Percentiles rank a stretch among this genome's conserved stretches.
phyloP scores from a whole-genome alignment of 1,284 basidiomycete genomes.

The Inonotus hispidus region DNA sequence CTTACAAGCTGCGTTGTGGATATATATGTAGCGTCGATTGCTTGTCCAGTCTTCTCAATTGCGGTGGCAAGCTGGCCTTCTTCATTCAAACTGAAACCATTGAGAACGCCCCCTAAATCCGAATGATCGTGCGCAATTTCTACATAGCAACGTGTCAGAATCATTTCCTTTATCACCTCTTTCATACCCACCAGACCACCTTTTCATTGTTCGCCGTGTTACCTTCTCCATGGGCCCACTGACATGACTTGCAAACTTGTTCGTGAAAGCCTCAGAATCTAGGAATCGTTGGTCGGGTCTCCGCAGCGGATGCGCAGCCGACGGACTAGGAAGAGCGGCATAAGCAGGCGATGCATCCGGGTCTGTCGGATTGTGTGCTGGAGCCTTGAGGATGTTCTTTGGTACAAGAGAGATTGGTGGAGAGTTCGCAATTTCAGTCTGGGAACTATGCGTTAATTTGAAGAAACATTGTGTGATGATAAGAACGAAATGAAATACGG shows the following conservation, averaged over 20 bases:
- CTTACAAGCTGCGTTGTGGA: slow-evolving; percentile 83
- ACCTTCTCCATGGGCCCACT: slow-evolving; percentile 94
- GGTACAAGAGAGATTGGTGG: slow-evolving; percentile 88
- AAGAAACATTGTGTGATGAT: slow-evolving; percentile 2
- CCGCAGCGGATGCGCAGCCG: slow-evolving; percentile 79
- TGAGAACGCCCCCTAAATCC: slow-evolving; percentile 92
- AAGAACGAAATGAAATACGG: slow-evolving; percentile 23
- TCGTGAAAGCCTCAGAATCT: slow-evolving; percentile 95
- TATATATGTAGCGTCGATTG: slow-evolving; percentile 91
- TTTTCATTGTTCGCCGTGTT: slow-evolving; percentile 83
- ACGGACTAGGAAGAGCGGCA: slow-evolving; percentile 82
- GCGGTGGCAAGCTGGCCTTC: slow-evolving; percentile 65
- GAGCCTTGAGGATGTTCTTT: slow-evolving; percentile 94
- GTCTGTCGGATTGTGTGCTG: slow-evolving; percentile 91
- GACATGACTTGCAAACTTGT: slow-evolving; percentile 92
- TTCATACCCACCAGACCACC: slow-evolving; percentile 76
- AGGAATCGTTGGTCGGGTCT: slow-evolving; percentile 91
- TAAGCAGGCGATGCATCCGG: slow-evolving; percentile 71
- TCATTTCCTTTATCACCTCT: neutral
- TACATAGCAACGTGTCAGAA: slow-evolving; percentile 24
- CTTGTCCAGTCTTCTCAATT: slow-evolving; percentile 92
- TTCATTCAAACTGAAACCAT: slow-evolving; percentile 93
- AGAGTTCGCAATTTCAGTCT: slow-evolving; percentile 89
- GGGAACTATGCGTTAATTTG: slow-evolving; percentile 6
- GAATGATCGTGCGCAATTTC: slow-evolving; percentile 89